A percentile compares a stretch with the other conserved stretches of the same genome.
These are phyloP conservation scores for Colletotrichum nymphaeae DNA, from an alignment of 2,329 filamentous ascomycete species.

Conservation along the genomic window DNA sequence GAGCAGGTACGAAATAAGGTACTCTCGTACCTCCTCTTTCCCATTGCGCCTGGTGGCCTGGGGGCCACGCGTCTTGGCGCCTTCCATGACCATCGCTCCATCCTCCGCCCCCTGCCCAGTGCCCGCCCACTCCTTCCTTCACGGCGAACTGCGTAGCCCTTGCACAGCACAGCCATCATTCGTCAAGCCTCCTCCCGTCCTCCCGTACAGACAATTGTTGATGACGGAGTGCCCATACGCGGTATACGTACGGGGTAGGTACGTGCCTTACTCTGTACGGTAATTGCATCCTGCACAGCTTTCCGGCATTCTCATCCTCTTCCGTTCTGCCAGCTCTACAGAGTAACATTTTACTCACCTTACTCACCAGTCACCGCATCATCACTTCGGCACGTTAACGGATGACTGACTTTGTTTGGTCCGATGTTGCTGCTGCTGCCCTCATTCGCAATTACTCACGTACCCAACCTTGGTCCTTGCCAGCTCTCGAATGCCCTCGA, in stretches of 20 bases:
- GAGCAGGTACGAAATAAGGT: not conserved
- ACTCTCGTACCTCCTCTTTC: not conserved
- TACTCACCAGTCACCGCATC: not conserved
- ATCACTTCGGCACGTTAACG: not conserved
- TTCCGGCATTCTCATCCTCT: not conserved
- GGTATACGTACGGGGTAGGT: too few species aligned
- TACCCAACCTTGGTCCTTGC: not conserved
- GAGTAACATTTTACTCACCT: too few species aligned
- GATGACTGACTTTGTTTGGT: not conserved
- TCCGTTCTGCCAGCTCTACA: not conserved
- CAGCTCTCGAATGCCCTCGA: not conserved
- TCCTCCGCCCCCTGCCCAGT: not conserved
- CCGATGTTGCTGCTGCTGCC: not conserved
- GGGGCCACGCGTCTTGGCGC: slow-evolving; percentile 12
- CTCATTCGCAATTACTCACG: not conserved
- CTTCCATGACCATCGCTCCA: not conserved
- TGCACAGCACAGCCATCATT: not conserved
- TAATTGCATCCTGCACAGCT: not conserved
- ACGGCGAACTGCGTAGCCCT: not conserved
- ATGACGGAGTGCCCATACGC: not conserved
- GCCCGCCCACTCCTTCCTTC: not conserved
- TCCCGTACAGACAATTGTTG: not conserved
- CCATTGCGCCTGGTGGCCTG: not conserved
- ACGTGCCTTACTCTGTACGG: too few species aligned
- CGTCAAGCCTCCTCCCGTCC: not conserved